These are phyloP conservation scores for Shiraia bambusicola DNA, from an alignment of 2,329 filamentous ascomycete genomes.

Conservation along the genomic window DNA sequence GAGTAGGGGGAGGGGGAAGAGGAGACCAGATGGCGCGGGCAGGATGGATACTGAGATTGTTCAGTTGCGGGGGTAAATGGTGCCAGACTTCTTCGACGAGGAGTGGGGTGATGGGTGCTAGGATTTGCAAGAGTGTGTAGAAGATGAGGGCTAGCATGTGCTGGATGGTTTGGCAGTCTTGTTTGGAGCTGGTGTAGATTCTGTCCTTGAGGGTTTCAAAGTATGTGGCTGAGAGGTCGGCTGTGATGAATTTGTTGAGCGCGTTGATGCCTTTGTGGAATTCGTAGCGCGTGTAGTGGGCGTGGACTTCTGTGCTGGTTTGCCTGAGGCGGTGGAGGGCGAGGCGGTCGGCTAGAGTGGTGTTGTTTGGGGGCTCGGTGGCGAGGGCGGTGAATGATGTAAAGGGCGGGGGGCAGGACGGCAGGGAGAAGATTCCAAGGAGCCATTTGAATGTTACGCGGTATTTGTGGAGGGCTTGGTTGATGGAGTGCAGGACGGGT, in stretches of 20 bases:
- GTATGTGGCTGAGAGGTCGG: slow-evolving; percentile 89
- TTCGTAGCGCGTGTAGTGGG: slow-evolving; percentile 69
- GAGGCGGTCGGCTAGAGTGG: slow-evolving; percentile 56
- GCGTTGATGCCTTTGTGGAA: slow-evolving; percentile 75
- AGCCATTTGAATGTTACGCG: slow-evolving; percentile 89
- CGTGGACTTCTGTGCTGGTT: slow-evolving; percentile 64
- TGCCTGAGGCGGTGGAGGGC: slow-evolving; percentile 73
- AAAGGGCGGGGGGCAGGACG: slow-evolving; percentile 37
- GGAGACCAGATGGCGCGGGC: slow-evolving; percentile 24
- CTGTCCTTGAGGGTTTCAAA: slow-evolving; percentile 90
- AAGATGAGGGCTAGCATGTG: slow-evolving; percentile 64
- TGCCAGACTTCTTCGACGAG: slow-evolving; percentile 89
- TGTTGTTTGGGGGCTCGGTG: slow-evolving; percentile 6
- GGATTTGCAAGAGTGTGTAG: slow-evolving; percentile 71
- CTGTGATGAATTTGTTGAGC: slow-evolving; percentile 79
- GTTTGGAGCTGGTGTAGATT: slow-evolving; percentile 77
- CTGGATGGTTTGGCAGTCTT: slow-evolving; percentile 61
- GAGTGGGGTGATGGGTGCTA: slow-evolving; percentile 77
- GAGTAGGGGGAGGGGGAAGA: slow-evolving; percentile 11
- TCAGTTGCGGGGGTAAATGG: slow-evolving; percentile 67
- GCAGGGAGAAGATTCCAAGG: slow-evolving; percentile 62
- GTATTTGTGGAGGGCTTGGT: slow-evolving; percentile 79
- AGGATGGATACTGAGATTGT: slow-evolving; percentile 34
- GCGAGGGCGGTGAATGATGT: slow-evolving; percentile 24
- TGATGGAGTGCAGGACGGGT: slow-evolving; percentile 72